Conservation (phyloP, 495 filamentous ascomycete genomes). For the Trichocladium antarcticum region DNA sequence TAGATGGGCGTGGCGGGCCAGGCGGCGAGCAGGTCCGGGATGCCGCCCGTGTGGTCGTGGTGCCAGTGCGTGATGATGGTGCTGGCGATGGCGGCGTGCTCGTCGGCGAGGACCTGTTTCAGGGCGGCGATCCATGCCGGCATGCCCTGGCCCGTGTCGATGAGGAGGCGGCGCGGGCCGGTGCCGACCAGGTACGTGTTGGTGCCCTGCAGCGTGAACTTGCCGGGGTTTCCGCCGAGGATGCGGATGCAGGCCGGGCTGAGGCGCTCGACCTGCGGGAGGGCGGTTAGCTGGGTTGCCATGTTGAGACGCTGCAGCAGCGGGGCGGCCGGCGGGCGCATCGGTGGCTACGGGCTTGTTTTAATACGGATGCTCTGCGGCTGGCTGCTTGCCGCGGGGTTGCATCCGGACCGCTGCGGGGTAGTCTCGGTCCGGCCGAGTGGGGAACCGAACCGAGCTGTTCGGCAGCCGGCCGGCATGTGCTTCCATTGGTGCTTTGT, state of each 20-base stretch:
- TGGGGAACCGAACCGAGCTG: not conserved
- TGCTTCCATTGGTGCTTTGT: not conserved
- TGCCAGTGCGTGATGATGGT: conserved; percentile 87
- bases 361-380: not conserved
- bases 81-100: conserved; percentile 51
- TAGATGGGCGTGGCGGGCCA: conserved; percentile 48
- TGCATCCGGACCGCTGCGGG: not conserved
- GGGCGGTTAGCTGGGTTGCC: conserved; percentile 30
- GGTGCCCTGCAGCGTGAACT: conserved; percentile 54
- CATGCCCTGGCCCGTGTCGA: conserved; percentile 70
- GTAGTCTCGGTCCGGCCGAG: not conserved
- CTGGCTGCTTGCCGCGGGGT: not conserved
- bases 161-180: conserved; percentile 53
- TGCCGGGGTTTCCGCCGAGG: conserved; percentile 70
- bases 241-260: conserved; percentile 59
- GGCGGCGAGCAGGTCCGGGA: conserved; percentile 50
- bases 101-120: conserved; percentile 48
- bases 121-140: conserved; percentile 51
- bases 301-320: conserved; percentile 15
- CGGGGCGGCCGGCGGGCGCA: conserved; percentile 1
- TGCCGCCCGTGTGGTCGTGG: conserved; percentile 67
- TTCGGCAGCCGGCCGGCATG: not conserved
- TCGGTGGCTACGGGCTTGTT: not conserved
- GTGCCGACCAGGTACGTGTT: conserved; percentile 82
- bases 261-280: conserved; percentile 57